Evolutionary conservation across 2,329 filamentous ascomycete genomes (phyloP), one percentile per base, ranked within the genome.

Genomic region (Orbilia oligospora): DNA sequence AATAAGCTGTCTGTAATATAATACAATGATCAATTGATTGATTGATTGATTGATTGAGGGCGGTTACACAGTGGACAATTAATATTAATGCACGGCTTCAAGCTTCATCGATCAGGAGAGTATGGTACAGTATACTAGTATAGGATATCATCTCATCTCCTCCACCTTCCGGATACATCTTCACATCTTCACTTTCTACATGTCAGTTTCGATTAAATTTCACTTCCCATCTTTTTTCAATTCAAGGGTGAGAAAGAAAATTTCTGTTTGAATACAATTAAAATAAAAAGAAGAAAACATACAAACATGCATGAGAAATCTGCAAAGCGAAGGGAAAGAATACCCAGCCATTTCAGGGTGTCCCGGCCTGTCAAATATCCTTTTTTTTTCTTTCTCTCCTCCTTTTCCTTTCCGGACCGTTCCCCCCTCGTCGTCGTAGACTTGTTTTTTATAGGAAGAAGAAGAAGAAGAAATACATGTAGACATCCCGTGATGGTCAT

Each of bases 121-220:
- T n/a, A n/a, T n/a, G n/a, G n/a, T n/a, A n/a, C n/a, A n/a, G n/a
- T n/a, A n/a, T n/a, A n/a, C n/a, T n/a, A n/a, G n/a, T n/a, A n/a
- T n/a, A n/a, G n/a, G n/a, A n/a, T n/a, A n/a, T 63, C 63, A 69
- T 75, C 64, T 75, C 63, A 61, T 75, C 71, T 75, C 64, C 63
- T 63, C 33, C 51, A 75, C 71, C 71, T 75, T 68, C 71, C 71
- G 64, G 64, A 75, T 61, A 61, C 56, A 61, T 27, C 18, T 27
- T 27, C 5, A 41, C 55, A 33, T 8, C 27, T 33, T 33, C 51
- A 55, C n/a, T n/a, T n/a, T n/a, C n/a, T n/a, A n/a, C n/a, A n/a
- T n/a, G n/a, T n/a, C n/a, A n/a, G n/a, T n/a, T n/a, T n/a, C n/a
- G n/a, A n/a, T n/a, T n/a, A n/a, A n/a, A n/a, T n/a, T n/a, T n/a